A percentile compares a stretch with the other conserved stretches of the same genome.
These are phyloP conservation scores for Hawksworthiomyces lignivorus DNA, from an alignment of 2,329 filamentous ascomycete species.

Conservation along the genomic window DNA sequence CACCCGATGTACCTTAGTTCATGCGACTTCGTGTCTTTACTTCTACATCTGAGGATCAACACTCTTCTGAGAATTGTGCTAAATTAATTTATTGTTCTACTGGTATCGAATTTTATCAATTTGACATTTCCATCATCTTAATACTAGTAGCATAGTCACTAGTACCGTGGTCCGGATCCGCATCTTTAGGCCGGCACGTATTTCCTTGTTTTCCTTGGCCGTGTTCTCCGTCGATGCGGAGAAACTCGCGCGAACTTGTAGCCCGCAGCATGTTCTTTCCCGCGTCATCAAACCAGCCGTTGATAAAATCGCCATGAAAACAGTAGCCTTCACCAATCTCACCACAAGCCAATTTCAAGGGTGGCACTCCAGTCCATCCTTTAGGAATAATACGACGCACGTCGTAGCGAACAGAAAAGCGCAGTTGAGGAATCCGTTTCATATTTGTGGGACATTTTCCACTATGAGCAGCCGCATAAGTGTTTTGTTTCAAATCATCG, in stretches of 20 bases:
- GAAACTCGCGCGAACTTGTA: no score
- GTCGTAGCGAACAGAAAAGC: slow-evolving; percentile 39
- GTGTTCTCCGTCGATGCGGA: slow-evolving; percentile 27
- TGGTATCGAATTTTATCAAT: no score
- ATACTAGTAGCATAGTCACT: slow-evolving; percentile 35
- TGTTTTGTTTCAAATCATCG: slow-evolving; percentile 21
- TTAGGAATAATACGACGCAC: slow-evolving; percentile 31
- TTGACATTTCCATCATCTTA: slow-evolving; percentile 29
- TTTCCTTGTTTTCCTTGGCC: slow-evolving; percentile 20
- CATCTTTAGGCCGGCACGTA: slow-evolving; percentile 33
- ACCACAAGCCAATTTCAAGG: slow-evolving; percentile 34
- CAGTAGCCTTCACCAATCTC: slow-evolving; percentile 26
- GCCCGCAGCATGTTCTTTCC: no score
- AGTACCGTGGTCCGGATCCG: slow-evolving; percentile 30
- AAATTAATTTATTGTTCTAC: no score
- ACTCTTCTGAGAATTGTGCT: no score
- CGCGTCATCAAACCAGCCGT: no score
- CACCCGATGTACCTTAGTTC: no score
- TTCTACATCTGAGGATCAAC: no score
- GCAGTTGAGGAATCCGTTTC: slow-evolving; percentile 38
- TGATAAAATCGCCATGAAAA: slow-evolving; percentile 38
- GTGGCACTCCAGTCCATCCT: slow-evolving; percentile 39
- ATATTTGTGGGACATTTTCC: slow-evolving; percentile 30
- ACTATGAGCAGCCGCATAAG: slow-evolving; percentile 16
- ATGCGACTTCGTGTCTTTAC: no score